These are phyloP conservation scores for Exserohilum turcica DNA, from an alignment of 2,329 filamentous ascomycete genomes.

Conservation along the genomic window DNA sequence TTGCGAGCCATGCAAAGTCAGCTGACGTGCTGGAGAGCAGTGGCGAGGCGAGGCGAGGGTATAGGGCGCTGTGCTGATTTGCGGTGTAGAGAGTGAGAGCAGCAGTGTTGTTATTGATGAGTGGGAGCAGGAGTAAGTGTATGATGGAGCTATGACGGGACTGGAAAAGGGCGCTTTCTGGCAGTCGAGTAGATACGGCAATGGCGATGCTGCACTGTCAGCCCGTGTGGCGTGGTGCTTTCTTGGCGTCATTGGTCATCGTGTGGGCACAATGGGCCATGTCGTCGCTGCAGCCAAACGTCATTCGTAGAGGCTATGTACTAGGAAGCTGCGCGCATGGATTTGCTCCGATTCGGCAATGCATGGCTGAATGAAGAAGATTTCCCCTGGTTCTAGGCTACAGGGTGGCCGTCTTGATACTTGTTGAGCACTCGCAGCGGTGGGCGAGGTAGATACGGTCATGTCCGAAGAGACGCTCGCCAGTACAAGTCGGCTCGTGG, in stretches of 20 bases:
- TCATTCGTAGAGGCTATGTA: neutral
- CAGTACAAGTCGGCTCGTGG: neutral
- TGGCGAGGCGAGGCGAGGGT: neutral
- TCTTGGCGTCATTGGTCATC: constrained; percentile 4
- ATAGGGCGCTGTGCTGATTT: neutral
- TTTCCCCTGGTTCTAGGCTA: neutral
- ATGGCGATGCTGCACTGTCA: constrained; percentile 10
- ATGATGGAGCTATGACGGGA: neutral
- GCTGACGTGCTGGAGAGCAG: constrained; percentile 9
- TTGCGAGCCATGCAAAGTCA: constrained; percentile 7
- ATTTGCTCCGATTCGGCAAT: neutral
- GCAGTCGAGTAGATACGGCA: neutral
- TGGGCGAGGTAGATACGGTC: neutral
- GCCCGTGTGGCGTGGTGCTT: constrained; percentile 1
- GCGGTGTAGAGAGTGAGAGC: neutral
- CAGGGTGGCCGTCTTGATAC: neutral
- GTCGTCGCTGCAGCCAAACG: neutral
- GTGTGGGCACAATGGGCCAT: neutral
- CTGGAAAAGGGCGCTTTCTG: neutral
- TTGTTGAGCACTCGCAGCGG: neutral
- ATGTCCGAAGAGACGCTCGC: neutral
- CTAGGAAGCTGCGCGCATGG: no score
- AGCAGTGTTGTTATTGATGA: neutral
- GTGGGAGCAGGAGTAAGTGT: no score
- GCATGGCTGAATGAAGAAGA: neutral